Percentiles rank a stretch among this genome's conserved stretches.
phyloP scores from a whole-genome alignment of 495 filamentous ascomycete genomes.

The Sphaerosporella brunnea region DNA sequence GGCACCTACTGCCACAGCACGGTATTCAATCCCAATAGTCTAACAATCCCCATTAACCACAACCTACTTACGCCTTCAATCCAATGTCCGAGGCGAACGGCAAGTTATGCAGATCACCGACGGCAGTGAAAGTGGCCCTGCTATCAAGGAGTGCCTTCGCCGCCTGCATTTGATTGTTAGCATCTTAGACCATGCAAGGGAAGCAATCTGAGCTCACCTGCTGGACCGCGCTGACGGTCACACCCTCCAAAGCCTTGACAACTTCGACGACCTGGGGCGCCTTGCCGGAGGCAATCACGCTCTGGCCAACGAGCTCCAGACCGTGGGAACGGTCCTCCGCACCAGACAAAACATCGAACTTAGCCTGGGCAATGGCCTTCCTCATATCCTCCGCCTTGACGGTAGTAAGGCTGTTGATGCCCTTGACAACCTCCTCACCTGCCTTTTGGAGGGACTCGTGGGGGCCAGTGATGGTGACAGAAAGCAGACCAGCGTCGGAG shows the following conservation, averaged over 20 bases:
- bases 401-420: constrained; percentile 57
- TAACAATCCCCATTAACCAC: not conserved
- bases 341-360: constrained; percentile 77
- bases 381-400: constrained; percentile 67
- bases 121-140: constrained; percentile 72
- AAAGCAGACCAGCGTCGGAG: constrained; percentile 84
- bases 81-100: constrained; percentile 89
- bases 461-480: constrained; percentile 62
- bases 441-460: constrained; percentile 41
- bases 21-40: constrained; percentile 4
- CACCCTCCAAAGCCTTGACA: constrained; percentile 57
- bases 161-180: constrained; percentile 36
- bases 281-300: constrained; percentile 57
- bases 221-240: constrained; percentile 71
- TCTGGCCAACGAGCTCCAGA: constrained; percentile 33
- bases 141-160: constrained; percentile 68
- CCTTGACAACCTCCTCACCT: constrained; percentile 51
- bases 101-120: constrained; percentile 74
- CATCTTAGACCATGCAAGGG: not conserved
- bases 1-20: not conserved
- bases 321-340: constrained; percentile 37
- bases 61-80: constrained; percentile 55
- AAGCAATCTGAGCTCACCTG: constrained; percentile 42
- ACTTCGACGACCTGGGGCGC: constrained; percentile 73
- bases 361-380: constrained; percentile 82